Percentiles rank a stretch among this genome's conserved stretches.
Conservation (phyloP, 2,329 filamentous ascomycete species). For the Epichloe coenophiala region DNA sequence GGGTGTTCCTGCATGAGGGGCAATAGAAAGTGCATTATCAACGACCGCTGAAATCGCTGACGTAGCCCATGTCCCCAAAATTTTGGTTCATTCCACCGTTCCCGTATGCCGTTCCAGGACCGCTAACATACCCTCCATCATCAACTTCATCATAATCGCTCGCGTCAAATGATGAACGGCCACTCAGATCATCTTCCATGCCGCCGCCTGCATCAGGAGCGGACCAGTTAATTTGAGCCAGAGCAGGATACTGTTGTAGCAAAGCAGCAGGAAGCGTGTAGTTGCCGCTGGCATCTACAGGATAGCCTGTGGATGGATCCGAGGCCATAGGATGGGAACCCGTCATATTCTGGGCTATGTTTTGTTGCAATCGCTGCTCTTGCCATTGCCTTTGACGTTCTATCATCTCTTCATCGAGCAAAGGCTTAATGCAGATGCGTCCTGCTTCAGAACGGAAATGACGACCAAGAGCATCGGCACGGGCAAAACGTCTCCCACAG, state of each 20-base stretch:
- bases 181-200: conserved; percentile 63
- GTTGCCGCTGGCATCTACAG: conserved; percentile 39
- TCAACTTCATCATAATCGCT: conserved; percentile 67
- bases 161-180: conserved; percentile 68
- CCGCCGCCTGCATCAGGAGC: conserved; percentile 51
- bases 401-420: conserved; percentile 84
- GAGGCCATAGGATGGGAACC: conserved; percentile 43
- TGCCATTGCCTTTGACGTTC: conserved; percentile 66
- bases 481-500: conserved; percentile 82
- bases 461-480: conserved; percentile 83
- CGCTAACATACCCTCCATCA: conserved; percentile 53
- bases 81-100: conserved; percentile 42
- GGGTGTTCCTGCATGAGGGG: neutral
- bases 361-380: conserved; percentile 56
- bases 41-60: conserved; percentile 36
- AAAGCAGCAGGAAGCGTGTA: conserved; percentile 76
- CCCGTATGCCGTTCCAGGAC: conserved; percentile 45
- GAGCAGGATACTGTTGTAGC: conserved; percentile 79
- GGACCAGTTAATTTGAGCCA: conserved; percentile 83
- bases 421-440: conserved; percentile 90
- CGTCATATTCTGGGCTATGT: conserved; percentile 46
- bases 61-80: conserved; percentile 38
- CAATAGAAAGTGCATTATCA: no score
- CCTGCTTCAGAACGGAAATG: conserved; percentile 95
- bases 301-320: conserved; percentile 45